Percentiles rank a stretch among this genome's conserved stretches.
phyloP scores from a whole-genome alignment of 2,329 filamentous ascomycete species.

The Coniochaeta pulveracea region DNA sequence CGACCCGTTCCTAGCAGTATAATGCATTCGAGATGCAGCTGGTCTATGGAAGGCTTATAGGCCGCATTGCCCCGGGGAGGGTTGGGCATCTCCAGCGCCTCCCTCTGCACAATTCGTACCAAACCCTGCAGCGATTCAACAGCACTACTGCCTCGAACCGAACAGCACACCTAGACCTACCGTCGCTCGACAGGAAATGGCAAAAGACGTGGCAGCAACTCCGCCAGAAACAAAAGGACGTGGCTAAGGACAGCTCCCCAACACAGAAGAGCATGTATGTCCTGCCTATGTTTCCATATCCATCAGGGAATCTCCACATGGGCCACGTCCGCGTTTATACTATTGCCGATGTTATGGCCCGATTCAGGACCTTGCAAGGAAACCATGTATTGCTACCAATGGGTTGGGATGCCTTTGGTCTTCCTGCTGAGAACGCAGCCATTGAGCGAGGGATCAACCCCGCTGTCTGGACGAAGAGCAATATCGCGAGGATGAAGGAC shows the following conservation, averaged over 20 bases:
- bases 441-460: conserved; percentile 73
- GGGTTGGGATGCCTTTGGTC: conserved; percentile 87
- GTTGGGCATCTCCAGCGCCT: conserved; percentile 7
- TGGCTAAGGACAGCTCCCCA: conserved; percentile 5
- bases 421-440: conserved; percentile 86
- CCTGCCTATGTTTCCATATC: conserved; percentile 88
- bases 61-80: conserved; percentile 12
- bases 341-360: conserved; percentile 74
- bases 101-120: not conserved
- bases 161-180: conserved; percentile 32
- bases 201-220: conserved; percentile 28
- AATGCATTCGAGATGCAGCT: conserved; percentile 17
- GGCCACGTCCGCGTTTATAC: conserved; percentile 84
- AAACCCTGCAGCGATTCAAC: conserved; percentile 6
- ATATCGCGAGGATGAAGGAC: conserved; percentile 76
- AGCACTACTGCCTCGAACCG: conserved; percentile 20
- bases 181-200: conserved; percentile 40
- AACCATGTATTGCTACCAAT: conserved; percentile 74
- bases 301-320: conserved; percentile 75
- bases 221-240: not conserved
- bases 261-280: conserved; percentile 47
- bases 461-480: conserved; percentile 65
- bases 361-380: conserved; percentile 66
- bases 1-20: too few species aligned
- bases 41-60: conserved; percentile 16